Evolutionary conservation across 1,284 basidiomycete genomes (phyloP).

Genomic region (Boletus subluridellus): DNA sequence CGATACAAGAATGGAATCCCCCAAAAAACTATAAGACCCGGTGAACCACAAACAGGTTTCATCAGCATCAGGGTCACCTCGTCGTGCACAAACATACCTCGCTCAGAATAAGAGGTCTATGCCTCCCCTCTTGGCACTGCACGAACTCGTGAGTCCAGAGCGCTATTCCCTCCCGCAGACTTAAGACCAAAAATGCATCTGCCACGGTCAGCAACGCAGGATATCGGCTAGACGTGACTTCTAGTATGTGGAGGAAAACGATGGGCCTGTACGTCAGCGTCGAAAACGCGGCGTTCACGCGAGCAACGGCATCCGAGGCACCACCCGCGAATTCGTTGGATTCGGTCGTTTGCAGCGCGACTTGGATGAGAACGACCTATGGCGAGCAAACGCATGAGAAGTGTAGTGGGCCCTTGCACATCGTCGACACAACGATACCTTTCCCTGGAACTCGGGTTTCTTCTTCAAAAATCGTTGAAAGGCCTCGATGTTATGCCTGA

Average conservation of each 20-base stretch:
- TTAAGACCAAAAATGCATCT: conserved; percentile 85
- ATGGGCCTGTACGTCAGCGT: conserved; percentile 85
- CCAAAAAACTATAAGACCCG: conserved; percentile 80
- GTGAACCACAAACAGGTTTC: conserved; percentile 58
- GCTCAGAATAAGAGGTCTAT: conserved; percentile 72
- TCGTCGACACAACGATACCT: conserved; percentile 39
- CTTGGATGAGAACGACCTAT: conserved; percentile 79
- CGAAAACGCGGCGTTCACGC: conserved; percentile 80
- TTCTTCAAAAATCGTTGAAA: conserved; percentile 83
- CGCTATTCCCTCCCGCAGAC: conserved; percentile 86
- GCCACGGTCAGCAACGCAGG: conserved; percentile 78
- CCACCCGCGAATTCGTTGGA: conserved; percentile 72
- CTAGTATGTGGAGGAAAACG: conserved; percentile 84
- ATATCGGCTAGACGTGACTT: conserved; percentile 84
- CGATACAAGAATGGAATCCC: conserved; percentile 78
- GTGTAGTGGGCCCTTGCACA: background rate
- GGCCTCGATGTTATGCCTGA: conserved; percentile 77
- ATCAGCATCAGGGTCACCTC: conserved; percentile 1
- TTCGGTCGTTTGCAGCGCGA: conserved; percentile 80
- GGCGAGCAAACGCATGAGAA: background rate
- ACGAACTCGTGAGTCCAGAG: conserved; percentile 77
- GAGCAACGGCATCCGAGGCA: conserved; percentile 73
- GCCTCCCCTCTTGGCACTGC: conserved; percentile 69
- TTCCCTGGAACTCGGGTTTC: conserved; percentile 73
- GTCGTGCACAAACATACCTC: conserved; percentile 45